These are phyloP conservation scores for Neolentinus lepideus DNA, from an alignment of 1,284 basidiomycete species.

Conservation along the genomic window DNA sequence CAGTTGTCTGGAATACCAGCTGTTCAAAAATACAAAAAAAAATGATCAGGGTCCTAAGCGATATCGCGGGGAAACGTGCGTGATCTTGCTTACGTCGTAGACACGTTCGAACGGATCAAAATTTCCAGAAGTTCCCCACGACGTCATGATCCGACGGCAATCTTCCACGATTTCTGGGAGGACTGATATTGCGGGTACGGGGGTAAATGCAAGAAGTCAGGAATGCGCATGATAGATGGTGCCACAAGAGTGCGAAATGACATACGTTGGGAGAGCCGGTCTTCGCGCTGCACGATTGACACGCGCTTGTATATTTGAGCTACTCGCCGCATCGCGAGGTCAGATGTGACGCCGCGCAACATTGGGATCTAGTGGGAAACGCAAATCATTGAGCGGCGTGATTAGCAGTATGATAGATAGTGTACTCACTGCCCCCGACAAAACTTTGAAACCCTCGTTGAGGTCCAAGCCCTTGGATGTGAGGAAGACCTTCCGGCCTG, in stretches of 20 bases:
- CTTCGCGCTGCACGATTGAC: constrained; percentile 49
- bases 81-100: constrained; percentile 44
- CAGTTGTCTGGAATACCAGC: constrained; percentile 66
- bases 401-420: constrained; percentile 2
- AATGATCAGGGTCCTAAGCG: neutral
- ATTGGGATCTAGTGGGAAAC: constrained; percentile 49
- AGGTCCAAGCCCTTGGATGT: constrained; percentile 60
- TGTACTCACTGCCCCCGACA: constrained; percentile 61
- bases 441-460: constrained; percentile 67
- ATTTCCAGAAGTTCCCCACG: constrained; percentile 52
- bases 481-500: constrained; percentile 61
- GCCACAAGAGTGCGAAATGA: constrained; percentile 13
- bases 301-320: constrained; percentile 64
- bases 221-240: constrained; percentile 9
- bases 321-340: constrained; percentile 52
- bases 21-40: constrained; percentile 17
- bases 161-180: constrained; percentile 58
- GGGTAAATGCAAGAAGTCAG: constrained; percentile 5
- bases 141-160: constrained; percentile 46
- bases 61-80: neutral
- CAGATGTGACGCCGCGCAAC: constrained; percentile 64
- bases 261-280: constrained; percentile 51
- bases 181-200: constrained; percentile 27
- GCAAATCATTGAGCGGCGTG: neutral
- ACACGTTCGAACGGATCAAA: constrained; percentile 65